Evolutionary conservation across 2,329 filamentous ascomycete genomes (phyloP).

Genomic region (Tolypocladium inflatum): DNA sequence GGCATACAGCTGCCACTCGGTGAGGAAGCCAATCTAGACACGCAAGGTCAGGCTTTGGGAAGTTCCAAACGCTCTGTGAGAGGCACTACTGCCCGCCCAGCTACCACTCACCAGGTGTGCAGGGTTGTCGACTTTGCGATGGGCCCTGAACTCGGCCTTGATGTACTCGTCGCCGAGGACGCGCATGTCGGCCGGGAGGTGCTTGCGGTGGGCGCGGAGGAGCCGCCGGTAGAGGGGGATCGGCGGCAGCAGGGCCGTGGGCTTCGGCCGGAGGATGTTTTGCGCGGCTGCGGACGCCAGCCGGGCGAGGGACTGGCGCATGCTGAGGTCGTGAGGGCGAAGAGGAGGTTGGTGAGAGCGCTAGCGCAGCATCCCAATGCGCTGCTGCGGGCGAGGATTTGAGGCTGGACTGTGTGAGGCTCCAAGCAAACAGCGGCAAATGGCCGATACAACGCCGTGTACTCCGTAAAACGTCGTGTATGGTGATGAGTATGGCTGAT

Average conservation of each 20-base stretch:
- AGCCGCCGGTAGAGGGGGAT: conserved; percentile 84
- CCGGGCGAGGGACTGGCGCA: conserved; percentile 1
- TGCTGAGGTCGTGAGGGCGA: not conserved
- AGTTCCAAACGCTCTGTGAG: not conserved
- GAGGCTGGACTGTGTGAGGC: not conserved
- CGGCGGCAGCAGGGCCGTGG: conserved; percentile 69
- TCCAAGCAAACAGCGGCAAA: too few relatives aligned
- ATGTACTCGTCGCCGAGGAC: conserved; percentile 86
- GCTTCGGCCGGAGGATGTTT: conserved; percentile 24
- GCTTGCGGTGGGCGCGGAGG: conserved; percentile 74
- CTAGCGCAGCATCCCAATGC: not conserved
- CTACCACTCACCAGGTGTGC: conserved; percentile 64
- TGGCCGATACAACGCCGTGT: not conserved
- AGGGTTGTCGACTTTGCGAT: conserved; percentile 78
- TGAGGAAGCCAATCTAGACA: conserved; percentile 79
- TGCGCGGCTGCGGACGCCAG: conserved; percentile 28
- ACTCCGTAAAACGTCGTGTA: not conserved
- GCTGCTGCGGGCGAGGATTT: not conserved
- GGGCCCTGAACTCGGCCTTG: conserved; percentile 83
- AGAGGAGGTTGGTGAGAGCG: not conserved
- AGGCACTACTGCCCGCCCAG: too few relatives aligned
- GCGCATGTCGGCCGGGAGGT: conserved; percentile 64
- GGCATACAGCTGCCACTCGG: conserved; percentile 92
- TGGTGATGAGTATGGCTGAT: not conserved
- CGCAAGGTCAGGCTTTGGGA: not conserved